Evolutionary conservation across 2,329 filamentous ascomycete species (phyloP), one percentile per base, ranked within the genome.

Genomic region (Akanthomyces lecanii): DNA sequence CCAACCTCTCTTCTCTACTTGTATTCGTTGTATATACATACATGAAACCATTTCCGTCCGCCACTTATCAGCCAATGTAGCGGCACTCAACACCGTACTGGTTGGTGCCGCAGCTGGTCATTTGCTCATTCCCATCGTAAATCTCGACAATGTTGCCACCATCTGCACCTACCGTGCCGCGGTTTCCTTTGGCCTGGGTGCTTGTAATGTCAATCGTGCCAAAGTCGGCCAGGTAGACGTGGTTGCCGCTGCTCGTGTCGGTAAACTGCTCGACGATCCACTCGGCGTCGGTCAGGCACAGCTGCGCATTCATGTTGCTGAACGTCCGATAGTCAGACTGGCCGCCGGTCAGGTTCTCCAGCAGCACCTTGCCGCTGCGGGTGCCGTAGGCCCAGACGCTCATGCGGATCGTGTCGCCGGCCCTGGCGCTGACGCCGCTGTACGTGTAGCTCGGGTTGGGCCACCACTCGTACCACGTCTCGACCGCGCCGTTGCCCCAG

Each of bases 221-320:
- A 47, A 65, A 65, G 38, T 65, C 52, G 33, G 47, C 60, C n/a
- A 65, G 56, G 33, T 57, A 25, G 18, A 50, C 45, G 30, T 47
- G 40, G 45, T 45, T 81, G 53, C 59, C 58, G 36, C 36, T 52
- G 47, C 48, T 40, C 16, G 51, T 45, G 53, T 56, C 54, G 36
- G 42, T 51, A 25, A 52, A 61, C 42, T 61, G 18, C 72, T 85
- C 83, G 33, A 85, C 81, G 67, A 86, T 85, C 82, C 83, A 86
- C 69, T 85, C 83, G 14, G 82, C 83, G 65, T 85, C 84, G 67
- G 80, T 78, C 66, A 82, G 76, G 68, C 77, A 81, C 42, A 85
- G 76, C 40, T 69, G 6, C 8, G 54, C 42, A 10, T 57, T 48
- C 54, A 57, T 57, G 40, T 42, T 30, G 42, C 67, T 73, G 70